Evolutionary conservation across 176 grass and related monocot species (phyloP), one percentile per base, ranked within the genome.

Genomic region (Aegilops speltoides): DNA sequence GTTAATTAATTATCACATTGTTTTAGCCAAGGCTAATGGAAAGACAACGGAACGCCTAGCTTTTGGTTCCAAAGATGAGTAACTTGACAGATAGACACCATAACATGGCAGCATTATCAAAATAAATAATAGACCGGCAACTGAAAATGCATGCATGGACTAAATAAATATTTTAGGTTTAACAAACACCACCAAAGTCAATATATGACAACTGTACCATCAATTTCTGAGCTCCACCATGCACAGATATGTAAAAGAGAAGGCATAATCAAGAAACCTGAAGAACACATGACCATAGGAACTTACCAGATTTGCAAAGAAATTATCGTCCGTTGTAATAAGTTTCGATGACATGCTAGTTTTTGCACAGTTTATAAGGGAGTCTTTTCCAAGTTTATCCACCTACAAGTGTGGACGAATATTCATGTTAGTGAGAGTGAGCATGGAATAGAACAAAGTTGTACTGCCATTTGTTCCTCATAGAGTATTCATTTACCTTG

Each of bases 271-370:
- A 84, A 76, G 10, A 20, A 86, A 82, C 1, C 29, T 81, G 36
- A 82, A 73, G 1, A 43, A 24, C 13, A 70, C 13, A 64, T 84
- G 26, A 66, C 43, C 24, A 26, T 70, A 74, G 50, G n/a, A 89
- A 73, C 89, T 91, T 79, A 96, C 97, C 79, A 99, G 80, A 91
- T 66, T 91, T 32, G 97, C 94, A 78, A 96, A 99, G 72, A 99
- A 99, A 87, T 96, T 92, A 91, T 83, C 91, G 61, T 99, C 50
- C 94, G 26, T 63, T 88, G 26, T 88, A 45, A 98, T 93, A 73
- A 99, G 83, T 81, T 99, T 99, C 0, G 97, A 99, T 22, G 97
- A 99, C 94, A 99, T 99, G 90, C 97, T 99, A 52, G 97, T 99
- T 86, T 96, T 99, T 79, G 94, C 94, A 86, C 90, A 96, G 87